Evolutionary conservation across 2,329 filamentous ascomycete genomes (phyloP), one percentile per base, ranked within the genome.

Genomic region (Penicillium brasilianum): DNA sequence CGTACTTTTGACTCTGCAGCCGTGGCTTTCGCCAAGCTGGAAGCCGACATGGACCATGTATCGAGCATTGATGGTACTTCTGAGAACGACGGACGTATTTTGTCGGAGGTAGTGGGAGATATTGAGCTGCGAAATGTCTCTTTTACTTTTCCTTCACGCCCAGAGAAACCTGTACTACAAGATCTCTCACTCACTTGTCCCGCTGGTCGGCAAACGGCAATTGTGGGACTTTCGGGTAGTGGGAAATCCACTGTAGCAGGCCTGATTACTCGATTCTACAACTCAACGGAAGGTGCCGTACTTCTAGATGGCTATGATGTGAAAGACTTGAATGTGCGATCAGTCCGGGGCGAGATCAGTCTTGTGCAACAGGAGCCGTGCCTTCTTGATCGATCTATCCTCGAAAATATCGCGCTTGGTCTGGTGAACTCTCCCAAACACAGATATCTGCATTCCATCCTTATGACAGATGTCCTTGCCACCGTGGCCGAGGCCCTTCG

Each of bases 191-290:
- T 62, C 13, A 36, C 46, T 5, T 62, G 60, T n/a, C 70, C 76
- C 25, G 76, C 78, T 4, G 82, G 83, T 13, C 76, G 83, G 16
- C 83, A 80, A 51, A 74, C 81, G 8, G 83, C 82, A 0, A 71
- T 85, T 10, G 83, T 85, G 0, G 83, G 83, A n/a, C 77, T 82
- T 0, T 83, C 79, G 1, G 83, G 84, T 1, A 83, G 80, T 52
- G 83, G 83, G 1, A 75, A 92, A 76, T 88, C 87, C 0, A 90
- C 86, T n/a, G 86, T 90, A 30, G 84, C 92, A 28, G 76, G 75
- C 1, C 74, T 85, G 0, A 72, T 84, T 8, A 78, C 83, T 61
- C 76, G 86, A 14, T 91, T 93, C 73, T 93, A 93, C 72, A 84
- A 89, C 39, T 74, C 86, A 0, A 78, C 84, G 28, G 78, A 81